phyloP scores from a whole-genome alignment of 1,139 yeast species.

The Magnusiomyces magnusii region DNA sequence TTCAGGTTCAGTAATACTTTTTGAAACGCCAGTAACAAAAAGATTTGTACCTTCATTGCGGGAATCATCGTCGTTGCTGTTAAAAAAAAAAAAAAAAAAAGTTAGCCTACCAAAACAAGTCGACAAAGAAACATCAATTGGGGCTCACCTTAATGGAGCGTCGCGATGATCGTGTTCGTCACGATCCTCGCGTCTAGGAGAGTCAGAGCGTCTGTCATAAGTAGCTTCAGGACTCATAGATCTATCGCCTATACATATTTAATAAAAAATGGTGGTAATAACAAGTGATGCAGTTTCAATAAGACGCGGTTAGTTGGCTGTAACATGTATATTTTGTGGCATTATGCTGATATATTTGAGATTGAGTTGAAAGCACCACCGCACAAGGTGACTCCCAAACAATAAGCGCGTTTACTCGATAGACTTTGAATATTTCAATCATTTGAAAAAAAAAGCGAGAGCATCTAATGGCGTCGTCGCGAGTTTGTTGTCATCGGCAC shows the following conservation, averaged over 20 bases:
- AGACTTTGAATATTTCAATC: neutral
- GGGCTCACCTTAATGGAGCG: neutral
- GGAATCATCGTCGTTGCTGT: slow-evolving; percentile 21
- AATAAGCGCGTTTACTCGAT: neutral
- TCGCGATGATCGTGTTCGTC: slow-evolving; percentile 8
- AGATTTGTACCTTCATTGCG: slow-evolving; percentile 34
- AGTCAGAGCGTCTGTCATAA: slow-evolving; percentile 24
- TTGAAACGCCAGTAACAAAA: slow-evolving; percentile 35
- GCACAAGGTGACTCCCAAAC: neutral
- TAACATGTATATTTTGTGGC: no score
- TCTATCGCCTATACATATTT: slow-evolving; percentile 8
- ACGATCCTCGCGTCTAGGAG: slow-evolving; percentile 21
- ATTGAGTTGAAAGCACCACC: neutral
- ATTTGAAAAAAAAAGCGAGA: neutral
- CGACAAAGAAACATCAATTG: neutral
- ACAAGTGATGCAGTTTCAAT: neutral
- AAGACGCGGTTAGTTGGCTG: neutral
- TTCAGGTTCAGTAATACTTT: slow-evolving; percentile 30
- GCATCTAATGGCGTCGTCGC: neutral
- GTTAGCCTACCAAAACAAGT: neutral
- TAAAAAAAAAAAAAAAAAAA: neutral
- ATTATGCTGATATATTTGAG: neutral
- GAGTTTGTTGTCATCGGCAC: neutral
- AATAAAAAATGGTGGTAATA: neutral
- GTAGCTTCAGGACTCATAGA: slow-evolving; percentile 21